A percentile compares a stretch with the other conserved stretches of the same genome.
These are phyloP conservation scores for Filobasidium floriforme DNA, from an alignment of 768 basidiomycete genomes.

Conservation along the genomic window DNA sequence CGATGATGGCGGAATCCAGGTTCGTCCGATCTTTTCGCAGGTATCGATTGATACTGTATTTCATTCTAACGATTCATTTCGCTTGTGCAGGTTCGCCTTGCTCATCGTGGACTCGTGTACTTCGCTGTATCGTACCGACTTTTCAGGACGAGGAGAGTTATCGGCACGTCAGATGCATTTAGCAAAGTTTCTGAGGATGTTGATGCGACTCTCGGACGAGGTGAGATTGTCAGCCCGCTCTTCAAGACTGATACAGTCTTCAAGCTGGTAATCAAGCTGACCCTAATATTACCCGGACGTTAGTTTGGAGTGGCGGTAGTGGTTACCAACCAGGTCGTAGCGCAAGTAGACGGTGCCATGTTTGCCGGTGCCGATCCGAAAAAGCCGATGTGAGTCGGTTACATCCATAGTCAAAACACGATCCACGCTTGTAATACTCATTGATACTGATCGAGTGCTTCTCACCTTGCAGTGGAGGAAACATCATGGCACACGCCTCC, in stretches of 20 bases:
- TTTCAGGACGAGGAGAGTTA: slow-evolving; percentile 87
- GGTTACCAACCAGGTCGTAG: slow-evolving; percentile 97
- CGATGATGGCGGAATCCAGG: slow-evolving; percentile 99
- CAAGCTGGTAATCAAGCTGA: not conserved
- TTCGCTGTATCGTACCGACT: slow-evolving; percentile 89
- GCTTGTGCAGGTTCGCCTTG: slow-evolving; percentile 69
- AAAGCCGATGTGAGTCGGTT: slow-evolving; percentile 65
- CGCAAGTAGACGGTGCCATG: slow-evolving; percentile 89
- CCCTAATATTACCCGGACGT: not conserved
- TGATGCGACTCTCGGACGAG: slow-evolving; percentile 93
- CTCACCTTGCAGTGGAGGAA: slow-evolving; percentile 54
- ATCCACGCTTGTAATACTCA: not conserved
- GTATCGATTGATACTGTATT: too few species aligned
- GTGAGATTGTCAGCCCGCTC: slow-evolving; percentile 49
- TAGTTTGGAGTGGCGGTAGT: slow-evolving; percentile 98
- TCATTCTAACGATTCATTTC: not conserved
- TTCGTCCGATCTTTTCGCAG: slow-evolving; percentile 38
- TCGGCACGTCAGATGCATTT: slow-evolving; percentile 92
- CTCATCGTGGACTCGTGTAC: slow-evolving; percentile 96
- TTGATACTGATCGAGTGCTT: not conserved
- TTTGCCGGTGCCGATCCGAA: slow-evolving; percentile 85
- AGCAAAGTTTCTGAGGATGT: slow-evolving; percentile 85
- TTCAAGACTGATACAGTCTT: not conserved
- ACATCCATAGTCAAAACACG: not conserved
- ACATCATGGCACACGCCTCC: slow-evolving; percentile 73